phyloP scores from a whole-genome alignment of 2,329 filamentous ascomycete species.

The Dothideomycetes sp. region DNA sequence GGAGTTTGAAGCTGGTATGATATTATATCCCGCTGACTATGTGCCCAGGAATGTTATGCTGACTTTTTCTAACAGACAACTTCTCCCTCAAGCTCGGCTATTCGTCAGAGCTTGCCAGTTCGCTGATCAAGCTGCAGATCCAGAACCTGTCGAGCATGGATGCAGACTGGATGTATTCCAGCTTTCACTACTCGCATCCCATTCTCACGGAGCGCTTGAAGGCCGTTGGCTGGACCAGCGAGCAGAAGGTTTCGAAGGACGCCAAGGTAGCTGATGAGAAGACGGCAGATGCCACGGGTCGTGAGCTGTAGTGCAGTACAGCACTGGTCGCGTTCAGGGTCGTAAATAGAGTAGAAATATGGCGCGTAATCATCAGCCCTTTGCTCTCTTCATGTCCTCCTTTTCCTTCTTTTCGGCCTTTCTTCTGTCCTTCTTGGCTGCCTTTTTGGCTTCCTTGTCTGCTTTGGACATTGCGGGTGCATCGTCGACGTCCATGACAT shows the following conservation, averaged over 20 bases:
- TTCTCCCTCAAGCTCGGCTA: conserved; percentile 84
- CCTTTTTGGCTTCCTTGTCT: conserved; percentile 46
- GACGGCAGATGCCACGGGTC: conserved; percentile 61
- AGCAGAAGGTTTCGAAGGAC: conserved; percentile 42
- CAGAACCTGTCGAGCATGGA: conserved; percentile 99
- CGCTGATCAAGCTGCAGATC: conserved; percentile 93
- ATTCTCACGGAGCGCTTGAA: conserved; percentile 89
- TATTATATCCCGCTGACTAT: conserved; percentile 1
- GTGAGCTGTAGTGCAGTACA: conserved; percentile 63
- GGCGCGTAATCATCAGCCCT: conserved; percentile 5
- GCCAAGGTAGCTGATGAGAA: conserved; percentile 43
- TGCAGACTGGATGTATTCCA: conserved; percentile 95
- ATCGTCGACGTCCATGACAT: conserved; percentile 17
- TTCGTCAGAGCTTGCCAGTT: conserved; percentile 69
- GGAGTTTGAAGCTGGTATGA: conserved; percentile 80
- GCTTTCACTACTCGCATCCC: conserved; percentile 97
- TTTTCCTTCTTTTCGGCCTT: conserved; percentile 33
- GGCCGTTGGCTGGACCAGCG: conserved; percentile 78
- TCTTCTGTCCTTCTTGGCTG: conserved; percentile 46
- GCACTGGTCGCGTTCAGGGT: conserved; percentile 1
- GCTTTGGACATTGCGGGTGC: conserved; percentile 25
- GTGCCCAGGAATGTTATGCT: conserved; percentile 6
- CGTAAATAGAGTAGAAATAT: conserved; percentile 4
- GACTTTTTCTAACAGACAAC: conserved; percentile 44
- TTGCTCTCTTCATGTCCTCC: conserved; percentile 11